Percentiles rank a stretch among this genome's conserved stretches.
These are phyloP conservation scores for Colletotrichum kahawae DNA, from an alignment of 2,329 filamentous ascomycete species.

Conservation along the genomic window DNA sequence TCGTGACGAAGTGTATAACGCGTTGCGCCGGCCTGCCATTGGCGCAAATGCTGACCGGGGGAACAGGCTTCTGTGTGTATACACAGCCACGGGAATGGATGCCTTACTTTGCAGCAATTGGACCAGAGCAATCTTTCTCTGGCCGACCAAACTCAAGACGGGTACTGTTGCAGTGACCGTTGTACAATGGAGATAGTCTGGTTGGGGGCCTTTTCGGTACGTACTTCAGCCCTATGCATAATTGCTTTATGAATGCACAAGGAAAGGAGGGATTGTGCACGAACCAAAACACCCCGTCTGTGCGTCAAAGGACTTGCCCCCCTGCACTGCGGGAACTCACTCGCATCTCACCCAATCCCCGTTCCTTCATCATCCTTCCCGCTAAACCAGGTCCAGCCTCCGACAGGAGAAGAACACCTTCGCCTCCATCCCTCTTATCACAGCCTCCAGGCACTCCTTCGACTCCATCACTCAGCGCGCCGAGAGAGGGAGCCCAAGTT, in stretches of 20 bases:
- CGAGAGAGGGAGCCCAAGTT: neutral
- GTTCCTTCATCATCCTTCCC: neutral
- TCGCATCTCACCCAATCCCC: neutral
- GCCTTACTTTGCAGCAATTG: neutral
- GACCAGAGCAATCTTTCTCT: neutral
- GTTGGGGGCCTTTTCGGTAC: conserved; percentile 8
- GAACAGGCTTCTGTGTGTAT: neutral
- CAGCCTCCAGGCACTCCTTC: neutral
- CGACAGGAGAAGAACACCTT: neutral
- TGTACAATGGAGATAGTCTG: neutral
- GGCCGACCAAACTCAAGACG: neutral
- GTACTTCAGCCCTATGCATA: conserved; percentile 12
- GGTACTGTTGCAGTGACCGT: neutral
- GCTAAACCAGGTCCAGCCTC: neutral
- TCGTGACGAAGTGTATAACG: neutral
- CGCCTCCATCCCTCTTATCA: neutral
- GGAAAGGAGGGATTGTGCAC: neutral
- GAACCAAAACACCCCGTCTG: neutral
- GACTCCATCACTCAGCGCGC: neutral
- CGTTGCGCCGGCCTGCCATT: neutral
- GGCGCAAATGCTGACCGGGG: neutral
- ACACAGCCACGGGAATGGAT: neutral
- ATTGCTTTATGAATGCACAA: neutral
- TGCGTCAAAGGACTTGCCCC: neutral
- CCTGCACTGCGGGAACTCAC: neutral